phyloP scores from a whole-genome alignment of 2,329 filamentous ascomycete species.

The Aspergillus pseudonomiae region DNA sequence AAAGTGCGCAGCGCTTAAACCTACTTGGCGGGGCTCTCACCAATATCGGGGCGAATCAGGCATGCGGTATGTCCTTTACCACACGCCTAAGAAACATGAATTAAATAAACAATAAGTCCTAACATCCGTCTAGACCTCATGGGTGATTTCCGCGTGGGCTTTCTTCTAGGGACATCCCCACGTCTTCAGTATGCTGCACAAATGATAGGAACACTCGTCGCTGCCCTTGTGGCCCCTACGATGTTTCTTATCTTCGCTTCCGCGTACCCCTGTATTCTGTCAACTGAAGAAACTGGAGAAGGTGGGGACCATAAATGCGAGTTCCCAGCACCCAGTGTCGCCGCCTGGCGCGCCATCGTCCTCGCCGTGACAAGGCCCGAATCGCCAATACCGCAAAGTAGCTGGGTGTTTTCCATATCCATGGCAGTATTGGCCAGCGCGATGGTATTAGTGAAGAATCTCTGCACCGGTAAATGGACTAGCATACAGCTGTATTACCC shows the following conservation, averaged over 20 bases:
- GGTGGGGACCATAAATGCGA: background rate
- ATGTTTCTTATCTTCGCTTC: conserved; percentile 11
- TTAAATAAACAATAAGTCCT: background rate
- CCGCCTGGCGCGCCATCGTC: conserved; percentile 9
- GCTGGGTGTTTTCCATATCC: background rate
- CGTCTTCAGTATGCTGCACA: conserved; percentile 6
- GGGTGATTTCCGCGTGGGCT: conserved; percentile 11
- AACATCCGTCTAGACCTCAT: conserved; percentile 1
- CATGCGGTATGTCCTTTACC: conserved; percentile 3
- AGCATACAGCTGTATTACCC: background rate
- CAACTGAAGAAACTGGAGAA: background rate
- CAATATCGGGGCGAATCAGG: conserved; percentile 1
- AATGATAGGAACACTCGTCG: conserved; percentile 8
- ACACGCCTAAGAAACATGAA: background rate
- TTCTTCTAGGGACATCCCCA: conserved; percentile 8
- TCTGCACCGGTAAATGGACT: background rate
- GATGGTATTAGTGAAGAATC: background rate
- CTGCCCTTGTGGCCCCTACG: conserved; percentile 3
- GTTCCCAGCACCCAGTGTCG: conserved; percentile 5
- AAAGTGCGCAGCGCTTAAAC: conserved; percentile 3
- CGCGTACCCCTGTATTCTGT: conserved; percentile 11
- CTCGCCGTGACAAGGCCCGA: conserved; percentile 1
- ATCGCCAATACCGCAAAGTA: conserved; percentile 1
- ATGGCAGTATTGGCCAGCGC: background rate
- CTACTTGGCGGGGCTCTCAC: conserved; percentile 3